A percentile compares a stretch with the other conserved stretches of the same genome.
phyloP scores from a whole-genome alignment of 1,284 basidiomycete species.

The Wallemia mellicola region DNA sequence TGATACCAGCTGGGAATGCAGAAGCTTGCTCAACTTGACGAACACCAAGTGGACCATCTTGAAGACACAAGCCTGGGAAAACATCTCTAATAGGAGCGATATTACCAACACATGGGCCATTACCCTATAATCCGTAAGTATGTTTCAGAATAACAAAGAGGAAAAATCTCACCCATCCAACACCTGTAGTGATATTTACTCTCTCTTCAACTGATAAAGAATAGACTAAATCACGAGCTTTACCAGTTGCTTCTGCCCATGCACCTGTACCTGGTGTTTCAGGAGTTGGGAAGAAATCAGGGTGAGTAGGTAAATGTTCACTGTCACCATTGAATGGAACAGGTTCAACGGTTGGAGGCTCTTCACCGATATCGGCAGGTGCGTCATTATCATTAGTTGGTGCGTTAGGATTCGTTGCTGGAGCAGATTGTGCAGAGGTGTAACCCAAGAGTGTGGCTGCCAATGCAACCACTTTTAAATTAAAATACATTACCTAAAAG shows the following conservation, averaged over 20 bases:
- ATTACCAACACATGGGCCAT: conserved; percentile 33
- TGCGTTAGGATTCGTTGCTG: not conserved
- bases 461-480: not conserved
- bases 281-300: conserved; percentile 5
- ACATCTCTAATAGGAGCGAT: conserved; percentile 28
- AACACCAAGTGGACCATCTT: conserved; percentile 26
- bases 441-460: too few relatives aligned
- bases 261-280: conserved; percentile 7
- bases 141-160: too few relatives aligned
- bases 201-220: conserved; percentile 20
- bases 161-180: conserved; percentile 15
- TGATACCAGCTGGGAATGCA: conserved; percentile 41
- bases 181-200: conserved; percentile 18
- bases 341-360: not conserved
- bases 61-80: conserved; percentile 37
- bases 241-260: conserved; percentile 12
- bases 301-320: not conserved
- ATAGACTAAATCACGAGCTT: conserved; percentile 14
- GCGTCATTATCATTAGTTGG: not conserved
- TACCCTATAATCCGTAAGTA: not conserved
- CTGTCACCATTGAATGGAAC: not conserved
- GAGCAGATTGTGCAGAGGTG: not conserved
- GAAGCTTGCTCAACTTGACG: conserved; percentile 30
- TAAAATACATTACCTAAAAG: not conserved
- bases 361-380: not conserved